Base-by-base conservation (phyloP, 345 rosid genomes). In the Psidium guajava region DNA sequence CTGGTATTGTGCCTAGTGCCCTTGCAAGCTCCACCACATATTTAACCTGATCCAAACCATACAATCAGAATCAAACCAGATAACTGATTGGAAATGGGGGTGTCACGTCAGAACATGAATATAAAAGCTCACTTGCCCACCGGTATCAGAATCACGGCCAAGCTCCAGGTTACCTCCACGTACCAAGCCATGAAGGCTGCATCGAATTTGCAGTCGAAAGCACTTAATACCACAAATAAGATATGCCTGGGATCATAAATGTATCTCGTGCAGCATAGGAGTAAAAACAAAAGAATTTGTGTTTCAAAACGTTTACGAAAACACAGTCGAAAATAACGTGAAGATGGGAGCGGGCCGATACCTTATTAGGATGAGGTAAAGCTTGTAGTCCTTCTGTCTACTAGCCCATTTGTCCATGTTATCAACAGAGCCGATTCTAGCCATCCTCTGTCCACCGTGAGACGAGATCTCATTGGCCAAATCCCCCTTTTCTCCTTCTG, bases 11-110 rank as follows among this genome's bases (percentile, higher is more conserved):
- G 82, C 91, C 92, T 81, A 92, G 85, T 80, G 92, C 93, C 88
- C 92, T 89, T 21, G 93, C 93, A 85, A 92, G 92, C 87, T 91
- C 93, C 88, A 91, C 93, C n/a, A 91, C 93, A 47, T 91, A 91
- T 85, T 91, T 91, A 56, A 91, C 92, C 93, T 91, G 55, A 69
- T 36, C 11, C 80, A 36, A 36, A 69, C 22, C 11, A 69, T 10
- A 18, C 24, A 69, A 69, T 36, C 80, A 18, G 80, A 64, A 64
- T 36, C 47, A 36, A 5, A 69, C 80, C 80, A 69, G 80, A 69
- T 20, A 69, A 69, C 80, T 5, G 24, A 36, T 18, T 42, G 47
- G 47, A 69, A 69, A 32, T 69, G 80, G 80, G 47, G 4, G 47
- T 36, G 47, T 69, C 80, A 9, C 11, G 13, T 20, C 13, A 0